These are phyloP conservation scores for Yamadazyma atlantica DNA, from an alignment of 1,139 yeast species.

Conservation along the genomic window DNA sequence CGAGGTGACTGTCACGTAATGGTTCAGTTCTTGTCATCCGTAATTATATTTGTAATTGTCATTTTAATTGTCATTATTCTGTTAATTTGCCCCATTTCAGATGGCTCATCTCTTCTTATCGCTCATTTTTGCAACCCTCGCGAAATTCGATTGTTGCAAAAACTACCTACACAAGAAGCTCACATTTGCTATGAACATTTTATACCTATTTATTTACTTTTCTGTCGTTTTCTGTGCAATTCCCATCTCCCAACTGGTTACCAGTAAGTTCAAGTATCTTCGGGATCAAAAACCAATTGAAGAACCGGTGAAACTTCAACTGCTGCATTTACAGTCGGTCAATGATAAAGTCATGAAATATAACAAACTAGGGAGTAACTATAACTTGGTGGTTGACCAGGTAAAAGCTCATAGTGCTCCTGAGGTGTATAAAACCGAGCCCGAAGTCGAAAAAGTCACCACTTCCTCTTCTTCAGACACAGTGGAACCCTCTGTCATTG, in stretches of 20 bases:
- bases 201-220: not conserved
- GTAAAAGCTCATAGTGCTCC: conserved; percentile 4
- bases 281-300: not conserved
- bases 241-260: conserved; percentile 8
- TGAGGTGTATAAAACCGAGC: not conserved
- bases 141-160: not conserved
- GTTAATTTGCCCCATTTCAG: not conserved
- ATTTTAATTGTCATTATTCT: too few species aligned
- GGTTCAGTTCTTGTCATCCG: too few species aligned
- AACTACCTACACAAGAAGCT: not conserved
- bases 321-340: conserved; percentile 8
- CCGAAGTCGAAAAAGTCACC: not conserved
- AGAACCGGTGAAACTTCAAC: conserved; percentile 2
- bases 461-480: not conserved
- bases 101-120: not conserved
- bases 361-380: conserved; percentile 11
- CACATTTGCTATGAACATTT: conserved; percentile 8
- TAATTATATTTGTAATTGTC: too few species aligned
- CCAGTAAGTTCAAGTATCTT: conserved; percentile 3
- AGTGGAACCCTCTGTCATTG: conserved; percentile 4
- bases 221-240: conserved; percentile 3
- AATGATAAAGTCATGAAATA: conserved; percentile 9
- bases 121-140: not conserved
- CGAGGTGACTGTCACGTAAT: too few species aligned
- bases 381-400: conserved; percentile 9